Percentiles rank a stretch among this genome's conserved stretches.
Conservation (phyloP, 805 yeast genomes). For the Kuraishia borneana region DNA sequence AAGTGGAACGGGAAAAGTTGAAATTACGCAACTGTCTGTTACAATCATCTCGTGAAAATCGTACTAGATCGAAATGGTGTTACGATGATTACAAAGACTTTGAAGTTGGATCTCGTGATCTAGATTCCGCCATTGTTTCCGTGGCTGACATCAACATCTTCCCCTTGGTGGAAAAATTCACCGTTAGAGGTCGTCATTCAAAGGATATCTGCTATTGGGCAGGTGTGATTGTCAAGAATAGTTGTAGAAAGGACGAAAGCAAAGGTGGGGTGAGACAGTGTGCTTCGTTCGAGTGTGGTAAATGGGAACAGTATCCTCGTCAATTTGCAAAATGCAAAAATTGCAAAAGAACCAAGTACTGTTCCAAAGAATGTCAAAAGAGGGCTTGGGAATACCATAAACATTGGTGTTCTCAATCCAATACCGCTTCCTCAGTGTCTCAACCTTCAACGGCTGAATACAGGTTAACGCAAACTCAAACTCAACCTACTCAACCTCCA, state of each 20-base stretch:
- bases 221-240: constrained; percentile 93
- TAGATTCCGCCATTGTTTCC: constrained; percentile 30
- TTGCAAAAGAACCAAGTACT: constrained; percentile 90
- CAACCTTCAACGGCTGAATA: constrained; percentile 1
- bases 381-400: constrained; percentile 89
- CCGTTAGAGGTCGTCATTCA: constrained; percentile 50
- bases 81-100: constrained; percentile 27
- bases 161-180: constrained; percentile 87
- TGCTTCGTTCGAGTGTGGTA: constrained; percentile 86
- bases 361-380: constrained; percentile 86
- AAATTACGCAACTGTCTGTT: constrained; percentile 15
- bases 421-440: constrained; percentile 9
- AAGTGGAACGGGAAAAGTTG: constrained; percentile 4
- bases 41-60: constrained; percentile 10
- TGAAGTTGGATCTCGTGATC: constrained; percentile 12
- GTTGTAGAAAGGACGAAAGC: constrained; percentile 81
- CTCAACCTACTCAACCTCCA: no score
- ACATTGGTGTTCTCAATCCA: constrained; percentile 73
- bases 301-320: constrained; percentile 84
- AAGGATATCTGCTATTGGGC: constrained; percentile 93
- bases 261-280: constrained; percentile 91
- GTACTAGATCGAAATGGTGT: constrained; percentile 28
- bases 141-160: constrained; percentile 56
- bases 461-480: no score
- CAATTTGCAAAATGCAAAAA: constrained; percentile 93